Evolutionary conservation across 768 basidiomycete genomes (phyloP).

Genomic region (Pisolithus albus): DNA sequence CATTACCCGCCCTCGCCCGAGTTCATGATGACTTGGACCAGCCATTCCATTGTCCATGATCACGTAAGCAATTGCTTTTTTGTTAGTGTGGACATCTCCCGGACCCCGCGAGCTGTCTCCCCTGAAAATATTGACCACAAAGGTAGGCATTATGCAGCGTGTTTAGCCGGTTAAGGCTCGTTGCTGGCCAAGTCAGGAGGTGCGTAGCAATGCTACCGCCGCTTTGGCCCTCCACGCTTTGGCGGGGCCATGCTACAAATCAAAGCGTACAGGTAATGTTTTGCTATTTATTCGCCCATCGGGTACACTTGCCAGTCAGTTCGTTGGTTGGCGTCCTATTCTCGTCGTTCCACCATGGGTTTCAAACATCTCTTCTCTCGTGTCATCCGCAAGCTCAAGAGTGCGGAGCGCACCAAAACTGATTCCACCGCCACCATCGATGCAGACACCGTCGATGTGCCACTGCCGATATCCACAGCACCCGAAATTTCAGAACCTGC

Average conservation of each 20-base stretch:
- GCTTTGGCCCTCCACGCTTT: neutral
- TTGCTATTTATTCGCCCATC: neutral
- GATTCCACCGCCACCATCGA: neutral
- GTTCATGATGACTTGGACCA: neutral
- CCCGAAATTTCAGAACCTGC: neutral
- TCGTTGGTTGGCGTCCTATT: neutral
- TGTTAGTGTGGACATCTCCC: neutral
- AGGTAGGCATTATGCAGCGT: neutral
- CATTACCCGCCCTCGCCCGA: neutral
- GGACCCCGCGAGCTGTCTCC: neutral
- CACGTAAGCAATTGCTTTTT: neutral
- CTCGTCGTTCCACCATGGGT: neutral
- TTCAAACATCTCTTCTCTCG: neutral
- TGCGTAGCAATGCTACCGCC: neutral
- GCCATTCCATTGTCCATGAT: neutral
- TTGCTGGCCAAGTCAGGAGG: neutral
- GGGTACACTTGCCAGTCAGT: neutral
- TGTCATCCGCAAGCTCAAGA: conserved; percentile 1
- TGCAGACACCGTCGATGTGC: neutral
- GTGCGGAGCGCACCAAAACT: neutral
- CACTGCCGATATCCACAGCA: neutral
- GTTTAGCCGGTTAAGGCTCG: neutral
- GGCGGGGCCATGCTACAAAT: neutral
- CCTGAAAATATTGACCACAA: neutral
- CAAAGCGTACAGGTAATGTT: neutral